Evolutionary conservation across 441 rosid species (phyloP), one percentile per base, ranked within the genome.

Genomic region (Breynia disticha): DNA sequence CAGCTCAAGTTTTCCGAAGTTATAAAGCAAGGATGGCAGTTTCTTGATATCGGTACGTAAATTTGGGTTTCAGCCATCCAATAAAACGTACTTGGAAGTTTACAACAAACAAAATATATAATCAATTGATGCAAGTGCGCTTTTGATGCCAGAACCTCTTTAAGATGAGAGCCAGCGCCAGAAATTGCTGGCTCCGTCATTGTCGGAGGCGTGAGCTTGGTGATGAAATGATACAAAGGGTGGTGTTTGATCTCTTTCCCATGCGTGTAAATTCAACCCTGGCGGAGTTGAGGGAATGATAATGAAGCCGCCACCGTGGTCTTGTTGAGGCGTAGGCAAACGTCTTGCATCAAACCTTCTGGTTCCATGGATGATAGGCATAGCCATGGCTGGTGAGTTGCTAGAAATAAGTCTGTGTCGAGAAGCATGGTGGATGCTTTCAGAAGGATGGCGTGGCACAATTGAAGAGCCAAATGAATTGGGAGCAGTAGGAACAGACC

Each of bases 401-500:
- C 67, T 46, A 19, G 77, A 60, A 55, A 65, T 72, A 59, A 73
- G 85, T 46, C 65, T 88, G 48, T 73, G 81, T 60, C 73, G 66
- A 53, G 63, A 78, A 20, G 72, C 74, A 58, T 67, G 86, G 43
- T 75, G 83, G 66, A 69, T 59, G 67, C 82, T 77, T 55, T 79
- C 84, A 56, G 61, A 51, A 60, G 67, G 75, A 55, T 73, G 80
- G 50, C 32, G 76, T 54, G 82, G 81, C 45, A 71, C 48, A 52
- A 69, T 63, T 11, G 79, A 76, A 18, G 86, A 66, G 44, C 60
- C 57, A 61, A 72, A 63, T 1, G 81, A 68, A 63, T 67, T 74
- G 37, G 79, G 63, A 52, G 70, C 71, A 62, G 80, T 67, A 45
- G 77, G 75, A 72, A 74, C 71, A 57, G 84, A 71, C 72, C 87